phyloP scores from a whole-genome alignment of 2,329 filamentous ascomycete species.

The Colletotrichum tanaceti region DNA sequence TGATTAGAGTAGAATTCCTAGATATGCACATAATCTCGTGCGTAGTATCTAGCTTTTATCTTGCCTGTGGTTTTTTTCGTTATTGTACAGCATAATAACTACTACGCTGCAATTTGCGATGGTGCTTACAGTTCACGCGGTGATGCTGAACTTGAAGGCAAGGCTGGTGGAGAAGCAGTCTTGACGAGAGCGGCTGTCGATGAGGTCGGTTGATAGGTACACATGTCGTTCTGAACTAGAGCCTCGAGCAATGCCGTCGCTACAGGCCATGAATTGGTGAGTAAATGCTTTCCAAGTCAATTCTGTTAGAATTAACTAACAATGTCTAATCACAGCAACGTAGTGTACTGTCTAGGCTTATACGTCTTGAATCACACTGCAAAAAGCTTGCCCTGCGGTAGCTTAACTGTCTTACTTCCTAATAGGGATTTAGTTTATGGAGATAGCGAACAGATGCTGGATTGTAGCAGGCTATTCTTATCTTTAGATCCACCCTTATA shows the following conservation, averaged over 20 bases:
- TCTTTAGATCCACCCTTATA: neutral
- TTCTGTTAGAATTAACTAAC: neutral
- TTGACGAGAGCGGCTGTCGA: slow-evolving; percentile 1
- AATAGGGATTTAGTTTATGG: neutral
- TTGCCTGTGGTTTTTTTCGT: slow-evolving; percentile 1
- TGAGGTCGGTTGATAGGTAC: neutral
- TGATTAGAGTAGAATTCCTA: neutral
- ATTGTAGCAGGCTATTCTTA: neutral
- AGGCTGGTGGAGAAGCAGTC: slow-evolving; percentile 6
- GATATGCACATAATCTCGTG: neutral
- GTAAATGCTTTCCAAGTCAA: neutral
- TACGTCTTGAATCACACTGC: neutral
- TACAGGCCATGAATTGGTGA: neutral
- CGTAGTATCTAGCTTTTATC: neutral
- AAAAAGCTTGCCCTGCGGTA: neutral
- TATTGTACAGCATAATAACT: neutral
- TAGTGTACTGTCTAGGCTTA: neutral
- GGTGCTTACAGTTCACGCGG: neutral
- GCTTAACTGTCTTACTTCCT: neutral
- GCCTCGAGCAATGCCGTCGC: neutral
- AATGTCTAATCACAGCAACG: neutral
- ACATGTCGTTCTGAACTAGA: neutral
- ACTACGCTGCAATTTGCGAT: slow-evolving; percentile 3
- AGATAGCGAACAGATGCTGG: slow-evolving; percentile 1
- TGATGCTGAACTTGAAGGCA: neutral